These are phyloP conservation scores for Fusarium newnesense DNA, from an alignment of 2,329 filamentous ascomycete genomes.

Conservation along the genomic window DNA sequence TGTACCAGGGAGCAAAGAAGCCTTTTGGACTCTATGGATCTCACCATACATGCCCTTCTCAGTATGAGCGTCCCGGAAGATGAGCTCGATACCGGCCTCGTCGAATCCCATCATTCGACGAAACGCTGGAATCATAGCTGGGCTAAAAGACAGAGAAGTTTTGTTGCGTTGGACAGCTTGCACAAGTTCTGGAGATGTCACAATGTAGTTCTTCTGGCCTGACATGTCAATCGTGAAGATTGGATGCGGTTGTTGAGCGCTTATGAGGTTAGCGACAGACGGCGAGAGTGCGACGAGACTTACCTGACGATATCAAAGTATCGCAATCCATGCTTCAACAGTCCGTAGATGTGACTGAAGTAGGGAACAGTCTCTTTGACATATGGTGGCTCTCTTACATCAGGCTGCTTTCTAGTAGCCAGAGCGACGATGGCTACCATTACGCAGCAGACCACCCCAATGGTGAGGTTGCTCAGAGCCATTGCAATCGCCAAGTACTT, in stretches of 20 bases:
- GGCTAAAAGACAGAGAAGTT: constrained; percentile 27
- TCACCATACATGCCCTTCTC: constrained; percentile 39
- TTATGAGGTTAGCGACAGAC: neutral
- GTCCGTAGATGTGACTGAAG: constrained; percentile 30
- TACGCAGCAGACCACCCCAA: constrained; percentile 16
- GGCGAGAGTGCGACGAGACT: accelerated
- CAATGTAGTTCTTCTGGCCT: constrained; percentile 36
- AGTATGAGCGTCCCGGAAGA: constrained; percentile 38
- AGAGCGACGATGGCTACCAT: constrained; percentile 6
- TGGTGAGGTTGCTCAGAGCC: constrained; percentile 12
- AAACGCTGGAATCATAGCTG: constrained; percentile 34
- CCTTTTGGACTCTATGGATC: constrained; percentile 32
- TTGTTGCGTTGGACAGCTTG: constrained; percentile 35
- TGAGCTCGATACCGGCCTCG: constrained; percentile 33
- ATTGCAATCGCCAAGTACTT: neutral
- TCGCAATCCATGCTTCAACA: constrained; percentile 27
- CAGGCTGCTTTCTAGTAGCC: constrained; percentile 6
- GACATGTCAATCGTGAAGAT: constrained; percentile 41
- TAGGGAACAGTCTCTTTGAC: constrained; percentile 26
- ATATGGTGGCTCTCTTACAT: constrained; percentile 20
- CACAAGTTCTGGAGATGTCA: constrained; percentile 36
- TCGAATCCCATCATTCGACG: constrained; percentile 38
- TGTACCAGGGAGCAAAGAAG: constrained; percentile 29
- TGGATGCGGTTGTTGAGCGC: constrained; percentile 33
- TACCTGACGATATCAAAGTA: constrained; percentile 35